These are phyloP conservation scores for Talaromyces marneffei DNA, from an alignment of 2,329 filamentous ascomycete species.

Conservation along the genomic window DNA sequence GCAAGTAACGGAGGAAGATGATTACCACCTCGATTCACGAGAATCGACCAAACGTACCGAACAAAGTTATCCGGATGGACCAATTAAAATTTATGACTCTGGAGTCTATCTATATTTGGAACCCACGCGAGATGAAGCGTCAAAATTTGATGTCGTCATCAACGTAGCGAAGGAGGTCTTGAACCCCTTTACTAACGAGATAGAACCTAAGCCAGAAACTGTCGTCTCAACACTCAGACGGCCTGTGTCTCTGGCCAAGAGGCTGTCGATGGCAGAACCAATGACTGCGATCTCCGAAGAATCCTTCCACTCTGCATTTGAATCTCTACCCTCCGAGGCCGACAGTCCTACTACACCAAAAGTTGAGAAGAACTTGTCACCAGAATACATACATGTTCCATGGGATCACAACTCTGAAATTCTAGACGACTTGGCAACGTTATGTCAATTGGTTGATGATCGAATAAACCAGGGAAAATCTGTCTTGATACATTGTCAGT, in stretches of 20 bases:
- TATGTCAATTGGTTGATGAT: conserved; percentile 59
- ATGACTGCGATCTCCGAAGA: conserved; percentile 41
- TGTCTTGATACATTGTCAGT: conserved; percentile 60
- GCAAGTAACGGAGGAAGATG: conserved; percentile 49
- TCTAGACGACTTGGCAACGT: conserved; percentile 53
- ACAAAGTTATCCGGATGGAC: conserved; percentile 58
- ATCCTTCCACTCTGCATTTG: conserved; percentile 47
- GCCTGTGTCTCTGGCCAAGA: conserved; percentile 23
- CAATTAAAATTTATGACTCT: conserved; percentile 58
- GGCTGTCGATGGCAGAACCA: conserved; percentile 35
- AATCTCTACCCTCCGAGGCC: conserved; percentile 30
- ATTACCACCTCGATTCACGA: conserved; percentile 41
- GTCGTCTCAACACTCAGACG: conserved; percentile 46
- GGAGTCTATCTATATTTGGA: conserved; percentile 59
- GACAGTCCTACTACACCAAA: conserved; percentile 29
- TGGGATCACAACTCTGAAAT: conserved; percentile 67
- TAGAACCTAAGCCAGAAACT: conserved; percentile 29
- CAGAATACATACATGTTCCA: conserved; percentile 60
- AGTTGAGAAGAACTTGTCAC: conserved; percentile 32
- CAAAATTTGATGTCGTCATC: conserved; percentile 57
- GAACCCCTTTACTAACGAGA: conserved; percentile 48
- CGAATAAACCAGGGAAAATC: conserved; percentile 52
- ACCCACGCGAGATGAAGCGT: conserved; percentile 55
- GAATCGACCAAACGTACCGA: conserved; percentile 58
- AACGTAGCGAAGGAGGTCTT: conserved; percentile 62